Base-by-base conservation (phyloP, 805 yeast species). In the Wickerhamomyces xylosicus region DNA sequence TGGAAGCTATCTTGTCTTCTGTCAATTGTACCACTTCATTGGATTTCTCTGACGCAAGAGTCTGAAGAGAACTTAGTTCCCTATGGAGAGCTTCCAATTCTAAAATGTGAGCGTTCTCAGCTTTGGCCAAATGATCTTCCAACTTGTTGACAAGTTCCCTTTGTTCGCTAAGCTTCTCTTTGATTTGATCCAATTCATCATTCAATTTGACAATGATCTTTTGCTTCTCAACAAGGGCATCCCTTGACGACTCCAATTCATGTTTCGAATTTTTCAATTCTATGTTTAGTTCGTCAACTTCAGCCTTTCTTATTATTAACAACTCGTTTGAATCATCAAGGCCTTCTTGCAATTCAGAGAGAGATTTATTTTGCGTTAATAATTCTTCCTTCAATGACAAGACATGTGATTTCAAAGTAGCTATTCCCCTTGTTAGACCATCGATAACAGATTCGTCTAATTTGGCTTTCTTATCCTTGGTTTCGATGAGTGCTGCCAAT, bases 81-180 rank as follows among this genome's bases (percentile, higher is more conserved):
- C 51, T 48, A 36, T 63, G 68, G 34, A 61, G 47, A 11, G 54
- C 44, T 42, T 61, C 67, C 21, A 62, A 45, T 37, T 64, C 68
- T 7, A 56, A 49, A 16, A 63, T 32, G 40, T 63, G 63, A n/a
- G 62, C 63, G 8, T 55, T 50, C 35, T 64, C 67, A 15, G 54
- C 49, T 47, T 53, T 51, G 53, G 66, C 45, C 44, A 49, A 21
- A 47, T 60, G 36, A 39, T 40, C 37, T 11, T 63, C 63, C 10
- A 57, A 21, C 43, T 62, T 39, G 47, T 44, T 42, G 44, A 64
- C 22, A 39, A 40, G 36, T 44, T 39, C 29, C 37, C 41, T 45
- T 43, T 56, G 42, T 43, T 47, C 38, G 33, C 46, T 37, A 39
- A 56, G 31, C 11, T 37, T 37, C 14, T 37, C 38, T 3, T 36